Percentiles rank a stretch among this genome's conserved stretches.
Evolutionary conservation across 2,329 filamentous ascomycete species (phyloP).

Genomic region (Paracamarosporium sp.): DNA sequence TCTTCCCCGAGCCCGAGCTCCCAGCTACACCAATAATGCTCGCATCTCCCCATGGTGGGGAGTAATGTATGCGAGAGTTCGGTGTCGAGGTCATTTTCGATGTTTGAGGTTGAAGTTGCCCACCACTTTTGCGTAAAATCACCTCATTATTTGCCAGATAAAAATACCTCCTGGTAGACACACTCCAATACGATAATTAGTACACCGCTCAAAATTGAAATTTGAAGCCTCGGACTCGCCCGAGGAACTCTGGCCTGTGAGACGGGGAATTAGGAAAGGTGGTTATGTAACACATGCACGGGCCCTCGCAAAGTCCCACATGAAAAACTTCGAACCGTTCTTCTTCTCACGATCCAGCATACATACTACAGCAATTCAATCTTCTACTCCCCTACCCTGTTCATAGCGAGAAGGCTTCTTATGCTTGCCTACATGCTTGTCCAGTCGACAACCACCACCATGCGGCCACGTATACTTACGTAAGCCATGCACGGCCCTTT

Average conservation of each 20-base stretch:
- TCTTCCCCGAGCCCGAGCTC: conserved; percentile 94
- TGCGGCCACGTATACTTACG: not conserved
- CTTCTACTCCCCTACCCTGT: not conserved
- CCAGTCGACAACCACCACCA: not conserved
- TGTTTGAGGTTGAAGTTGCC: not conserved
- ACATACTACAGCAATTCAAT: not conserved
- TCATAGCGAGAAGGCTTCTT: not conserved
- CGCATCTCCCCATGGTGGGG: conserved; percentile 93
- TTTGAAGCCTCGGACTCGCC: not conserved
- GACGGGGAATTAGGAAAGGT: not conserved
- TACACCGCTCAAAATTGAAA: not conserved
- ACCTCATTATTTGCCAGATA: conserved; percentile 10
- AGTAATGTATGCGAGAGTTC: conserved; percentile 70
- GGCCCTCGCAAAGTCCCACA: not conserved
- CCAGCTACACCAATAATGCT: conserved; percentile 97
- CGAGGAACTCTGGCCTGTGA: not conserved
- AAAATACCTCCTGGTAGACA: not conserved
- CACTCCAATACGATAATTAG: not conserved
- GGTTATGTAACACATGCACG: not conserved
- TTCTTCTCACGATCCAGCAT: not conserved
- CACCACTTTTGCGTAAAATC: not conserved
- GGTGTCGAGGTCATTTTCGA: conserved; percentile 30
- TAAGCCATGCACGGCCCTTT: conserved; percentile 7
- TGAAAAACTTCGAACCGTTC: conserved; percentile 3
- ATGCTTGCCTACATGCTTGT: not conserved